Percentiles rank a stretch among this genome's conserved stretches.
Conservation (phyloP, 2,329 filamentous ascomycete species). For the Neopestalotiopsis sp. region DNA sequence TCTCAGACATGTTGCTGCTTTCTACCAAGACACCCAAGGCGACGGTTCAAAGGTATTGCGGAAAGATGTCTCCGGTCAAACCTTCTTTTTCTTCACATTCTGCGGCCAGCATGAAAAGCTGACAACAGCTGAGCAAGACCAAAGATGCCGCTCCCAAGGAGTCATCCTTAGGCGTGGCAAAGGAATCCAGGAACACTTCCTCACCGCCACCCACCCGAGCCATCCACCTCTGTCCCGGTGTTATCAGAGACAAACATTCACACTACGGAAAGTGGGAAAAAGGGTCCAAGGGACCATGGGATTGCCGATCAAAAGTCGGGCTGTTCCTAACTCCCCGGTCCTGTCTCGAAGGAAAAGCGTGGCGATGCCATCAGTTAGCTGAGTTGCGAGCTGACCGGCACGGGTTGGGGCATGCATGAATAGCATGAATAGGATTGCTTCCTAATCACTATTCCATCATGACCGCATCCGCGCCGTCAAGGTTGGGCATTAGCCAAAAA, state of each 20-base stretch:
- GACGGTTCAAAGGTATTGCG: not conserved
- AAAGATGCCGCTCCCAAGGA: not conserved
- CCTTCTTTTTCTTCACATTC: not conserved
- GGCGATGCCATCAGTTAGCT: not conserved
- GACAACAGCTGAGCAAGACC: not conserved
- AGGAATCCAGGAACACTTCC: too few relatives aligned
- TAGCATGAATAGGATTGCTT: too few relatives aligned
- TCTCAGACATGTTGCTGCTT: slow-evolving; percentile 2
- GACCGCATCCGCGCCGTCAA: too few relatives aligned
- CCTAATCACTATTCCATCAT: too few relatives aligned
- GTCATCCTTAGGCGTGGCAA: too few relatives aligned
- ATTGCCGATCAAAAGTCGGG: not conserved
- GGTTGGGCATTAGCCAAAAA: too few relatives aligned
- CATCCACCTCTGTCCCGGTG: too few relatives aligned
- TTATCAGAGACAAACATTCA: too few relatives aligned
- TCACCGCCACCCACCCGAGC: too few relatives aligned
- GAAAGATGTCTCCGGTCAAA: not conserved
- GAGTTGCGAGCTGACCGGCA: not conserved
- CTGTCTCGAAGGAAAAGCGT: not conserved
- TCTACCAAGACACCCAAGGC: not conserved
- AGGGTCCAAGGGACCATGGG: not conserved
- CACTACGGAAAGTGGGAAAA: not conserved
- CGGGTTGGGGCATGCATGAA: not conserved
- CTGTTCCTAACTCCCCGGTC: not conserved
- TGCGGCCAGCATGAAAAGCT: not conserved